Evolutionary conservation across 2,329 filamentous ascomycete genomes (phyloP).

Genomic region (Neofusicoccum ribis): DNA sequence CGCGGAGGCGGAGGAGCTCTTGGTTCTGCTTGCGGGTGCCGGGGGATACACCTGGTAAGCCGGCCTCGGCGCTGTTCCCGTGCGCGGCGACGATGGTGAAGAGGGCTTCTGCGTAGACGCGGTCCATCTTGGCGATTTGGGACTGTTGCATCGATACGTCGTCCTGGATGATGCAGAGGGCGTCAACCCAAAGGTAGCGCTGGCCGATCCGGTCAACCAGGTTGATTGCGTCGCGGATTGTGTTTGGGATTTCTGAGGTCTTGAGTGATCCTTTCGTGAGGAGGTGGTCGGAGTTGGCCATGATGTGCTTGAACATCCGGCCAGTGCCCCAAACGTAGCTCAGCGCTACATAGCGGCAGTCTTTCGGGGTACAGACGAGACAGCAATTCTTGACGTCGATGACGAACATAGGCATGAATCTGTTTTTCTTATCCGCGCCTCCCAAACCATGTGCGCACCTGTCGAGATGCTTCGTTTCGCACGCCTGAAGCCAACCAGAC

Average conservation of each 20-base stretch:
- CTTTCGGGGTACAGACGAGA: background rate
- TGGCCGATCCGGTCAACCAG: constrained; percentile 10
- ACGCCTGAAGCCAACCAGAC: background rate
- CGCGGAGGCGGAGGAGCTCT: background rate
- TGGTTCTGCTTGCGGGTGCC: background rate
- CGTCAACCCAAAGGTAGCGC: constrained; percentile 24
- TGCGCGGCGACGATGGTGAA: background rate
- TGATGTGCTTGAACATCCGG: background rate
- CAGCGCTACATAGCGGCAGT: background rate
- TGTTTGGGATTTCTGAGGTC: constrained; percentile 1
- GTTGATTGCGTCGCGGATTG: constrained; percentile 19
- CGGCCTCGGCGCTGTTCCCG: background rate
- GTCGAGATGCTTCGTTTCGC: background rate
- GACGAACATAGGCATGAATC: background rate
- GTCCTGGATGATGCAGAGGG: constrained; percentile 22
- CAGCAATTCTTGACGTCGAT: background rate
- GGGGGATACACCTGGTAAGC: background rate
- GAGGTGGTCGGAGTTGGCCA: background rate
- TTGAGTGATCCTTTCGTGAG: background rate
- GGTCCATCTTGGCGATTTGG: background rate
- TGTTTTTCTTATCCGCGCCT: background rate
- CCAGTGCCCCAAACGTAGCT: background rate
- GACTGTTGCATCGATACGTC: background rate
- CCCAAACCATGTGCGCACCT: background rate
- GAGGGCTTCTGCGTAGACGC: background rate